These are phyloP conservation scores for Pseudotsuga menziesii DNA, from an alignment of 75 land plant genomes.

Conservation along the genomic window DNA sequence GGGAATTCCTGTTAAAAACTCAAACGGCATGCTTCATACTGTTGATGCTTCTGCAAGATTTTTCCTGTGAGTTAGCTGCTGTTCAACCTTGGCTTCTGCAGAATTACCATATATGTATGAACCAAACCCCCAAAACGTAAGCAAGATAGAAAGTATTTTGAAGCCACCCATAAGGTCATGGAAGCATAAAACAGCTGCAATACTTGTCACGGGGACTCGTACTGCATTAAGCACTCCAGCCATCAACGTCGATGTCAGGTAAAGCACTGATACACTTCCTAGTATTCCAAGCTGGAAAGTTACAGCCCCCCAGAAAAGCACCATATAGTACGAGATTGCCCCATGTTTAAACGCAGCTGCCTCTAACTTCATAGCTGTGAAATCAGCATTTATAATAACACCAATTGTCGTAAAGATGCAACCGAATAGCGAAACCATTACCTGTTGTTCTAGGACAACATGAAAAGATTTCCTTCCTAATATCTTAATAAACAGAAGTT, in stretches of 20 bases:
- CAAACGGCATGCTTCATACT: no score
- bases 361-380: slow-evolving; percentile 51
- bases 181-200: slow-evolving; percentile 67
- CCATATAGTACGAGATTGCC: slow-evolving; percentile 42
- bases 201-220: slow-evolving; percentile 69
- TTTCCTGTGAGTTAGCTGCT: no score
- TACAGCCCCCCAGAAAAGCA: slow-evolving; percentile 69
- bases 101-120: slow-evolving; percentile 63
- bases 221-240: slow-evolving; percentile 83
- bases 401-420: slow-evolving; percentile 68
- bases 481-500: slow-evolving; percentile 67
- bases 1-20: no score
- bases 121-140: slow-evolving; percentile 78
- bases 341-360: slow-evolving; percentile 55
- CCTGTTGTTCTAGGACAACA: slow-evolving; percentile 80
- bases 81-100: neutral
- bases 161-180: slow-evolving; percentile 81
- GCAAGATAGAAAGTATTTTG: slow-evolving; percentile 63
- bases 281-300: slow-evolving; percentile 73
- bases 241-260: slow-evolving; percentile 59
- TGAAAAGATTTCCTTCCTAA: slow-evolving; percentile 73
- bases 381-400: slow-evolving; percentile 41
- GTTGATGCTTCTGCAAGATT: no score
- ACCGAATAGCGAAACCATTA: slow-evolving; percentile 65
- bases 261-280: slow-evolving; percentile 65